Conservation (phyloP, 176 grass and related monocot genomes). For the Oryza officinalis region DNA sequence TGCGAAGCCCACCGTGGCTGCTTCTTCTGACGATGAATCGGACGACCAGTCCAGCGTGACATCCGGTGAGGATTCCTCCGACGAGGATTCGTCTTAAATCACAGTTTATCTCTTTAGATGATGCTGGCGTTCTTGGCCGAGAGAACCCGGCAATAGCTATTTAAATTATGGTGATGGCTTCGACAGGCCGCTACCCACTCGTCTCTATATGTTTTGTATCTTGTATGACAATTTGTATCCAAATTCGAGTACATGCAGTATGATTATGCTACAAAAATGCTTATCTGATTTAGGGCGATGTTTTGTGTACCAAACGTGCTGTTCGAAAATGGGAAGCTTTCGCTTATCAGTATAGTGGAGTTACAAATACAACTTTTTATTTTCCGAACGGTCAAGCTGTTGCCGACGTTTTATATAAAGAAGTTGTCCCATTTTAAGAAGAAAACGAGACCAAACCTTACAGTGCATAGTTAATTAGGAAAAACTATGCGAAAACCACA, state of each 20-base stretch:
- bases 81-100: constrained; percentile 21
- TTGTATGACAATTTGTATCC: not conserved
- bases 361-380: too few species aligned
- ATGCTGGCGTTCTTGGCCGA: constrained; percentile 19
- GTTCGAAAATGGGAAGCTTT: not conserved
- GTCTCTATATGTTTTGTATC: not conserved
- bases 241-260: not conserved
- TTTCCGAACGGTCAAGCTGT: too few species aligned
- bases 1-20: constrained; percentile 19
- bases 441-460: too few species aligned
- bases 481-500: too few species aligned
- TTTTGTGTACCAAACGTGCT: too few species aligned
- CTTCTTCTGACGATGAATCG: constrained; percentile 41
- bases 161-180: not conserved
- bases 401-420: too few species aligned
- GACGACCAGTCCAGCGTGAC: constrained; percentile 46
- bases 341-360: too few species aligned
- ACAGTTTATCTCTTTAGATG: not conserved
- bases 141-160: constrained; percentile 26
- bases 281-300: too few species aligned
- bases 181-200: not conserved
- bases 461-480: too few species aligned
- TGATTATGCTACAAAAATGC: not conserved
- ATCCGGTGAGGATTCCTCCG: constrained; percentile 48
- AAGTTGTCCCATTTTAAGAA: too few species aligned